Base-by-base conservation (phyloP, 1,284 basidiomycete genomes). In the Trametes polyzona region DNA sequence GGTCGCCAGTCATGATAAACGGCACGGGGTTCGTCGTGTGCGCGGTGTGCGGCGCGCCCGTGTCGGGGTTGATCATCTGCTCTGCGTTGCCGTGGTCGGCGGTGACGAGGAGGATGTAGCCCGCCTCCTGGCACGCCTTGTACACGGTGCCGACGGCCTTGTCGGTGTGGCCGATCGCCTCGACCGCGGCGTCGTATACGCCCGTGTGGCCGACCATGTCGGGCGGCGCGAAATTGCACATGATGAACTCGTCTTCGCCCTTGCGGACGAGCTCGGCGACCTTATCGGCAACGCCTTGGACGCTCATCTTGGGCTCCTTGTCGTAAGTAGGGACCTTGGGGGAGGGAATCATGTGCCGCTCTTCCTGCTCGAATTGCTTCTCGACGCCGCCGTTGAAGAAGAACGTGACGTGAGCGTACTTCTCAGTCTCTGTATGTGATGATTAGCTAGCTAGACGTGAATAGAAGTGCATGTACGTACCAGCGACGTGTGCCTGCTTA, bases 371-470 rank as follows among this genome's bases (percentile, higher is more conserved):
- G 73, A 92, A 96, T 67, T 95, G 90, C 72, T 94, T 93, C 78
- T 96, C 94, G 39, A 93, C 87, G 58, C 93, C 94, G 24, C 94
- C 93, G 74, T 96, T 96, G 83, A 96, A 96, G 84, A 96, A 96
- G 81, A 96, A 96, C 0, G 94, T 96, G 59, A 96, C 92, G 70
- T 96, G 94, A 1, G 93, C 93, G 74, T 95, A 96, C 75, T 96
- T 96, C 73, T 96, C 94, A 3, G 94, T 96, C 73, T 96, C 93
- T 84, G 67, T 32, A 7, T 27, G 54, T 27, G 19, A 16, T 41
- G 24, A 37, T 41, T 27, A 47, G 32, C 29, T 52, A 40, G 29
- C 17, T 21, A n/a, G 39, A 32, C n/a, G 17, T 30, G 32, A 43
- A 47, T 53, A 17, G 33, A 23, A 12, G 30, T 21, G 26, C 26